Percentiles rank a stretch among this genome's conserved stretches.
Evolutionary conservation across 352 stramenopile genomes (phyloP).

Genomic region (Phytophthora pseudosyringae): DNA sequence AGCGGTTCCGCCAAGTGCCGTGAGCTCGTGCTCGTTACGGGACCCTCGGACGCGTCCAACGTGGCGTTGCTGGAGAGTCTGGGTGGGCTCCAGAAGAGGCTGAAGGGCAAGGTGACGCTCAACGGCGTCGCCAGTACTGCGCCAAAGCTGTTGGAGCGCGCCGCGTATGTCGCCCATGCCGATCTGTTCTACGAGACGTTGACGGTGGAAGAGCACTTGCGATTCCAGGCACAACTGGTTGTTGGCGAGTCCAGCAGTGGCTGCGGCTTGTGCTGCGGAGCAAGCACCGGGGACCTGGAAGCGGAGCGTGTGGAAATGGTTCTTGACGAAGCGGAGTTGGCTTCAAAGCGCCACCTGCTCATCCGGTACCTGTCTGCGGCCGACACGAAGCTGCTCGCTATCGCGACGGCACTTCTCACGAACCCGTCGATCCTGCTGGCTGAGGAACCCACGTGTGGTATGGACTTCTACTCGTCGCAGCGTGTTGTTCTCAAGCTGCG

Average conservation of each 20-base stretch:
- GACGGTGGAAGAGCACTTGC: conserved; percentile 45
- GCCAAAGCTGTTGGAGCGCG: conserved; percentile 6
- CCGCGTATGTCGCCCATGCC: conserved; percentile 29
- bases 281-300: conserved; percentile 6
- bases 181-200: conserved; percentile 46
- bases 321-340: conserved; percentile 41
- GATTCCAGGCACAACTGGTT: conserved; percentile 36
- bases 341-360: conserved; percentile 29
- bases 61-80: conserved; percentile 39
- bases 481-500: conserved; percentile 57
- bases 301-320: conserved; percentile 32
- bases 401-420: conserved; percentile 83
- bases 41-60: conserved; percentile 33
- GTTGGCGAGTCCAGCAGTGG: conserved; percentile 10
- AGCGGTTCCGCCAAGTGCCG: conserved; percentile 39
- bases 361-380: conserved; percentile 36
- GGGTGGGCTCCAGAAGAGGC: conserved; percentile 20
- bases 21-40: conserved; percentile 40
- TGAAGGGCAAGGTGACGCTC: conserved; percentile 36
- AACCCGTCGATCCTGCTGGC: conserved; percentile 85
- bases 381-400: conserved; percentile 82
- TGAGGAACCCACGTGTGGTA: conserved; percentile 81
- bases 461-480: conserved; percentile 70
- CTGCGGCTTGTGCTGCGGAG: conserved; percentile 28
- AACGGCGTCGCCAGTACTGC: conserved; percentile 25